Evolutionary conservation across 2,329 filamentous ascomycete species (phyloP).

Genomic region (Penicillium sclerotiorum): DNA sequence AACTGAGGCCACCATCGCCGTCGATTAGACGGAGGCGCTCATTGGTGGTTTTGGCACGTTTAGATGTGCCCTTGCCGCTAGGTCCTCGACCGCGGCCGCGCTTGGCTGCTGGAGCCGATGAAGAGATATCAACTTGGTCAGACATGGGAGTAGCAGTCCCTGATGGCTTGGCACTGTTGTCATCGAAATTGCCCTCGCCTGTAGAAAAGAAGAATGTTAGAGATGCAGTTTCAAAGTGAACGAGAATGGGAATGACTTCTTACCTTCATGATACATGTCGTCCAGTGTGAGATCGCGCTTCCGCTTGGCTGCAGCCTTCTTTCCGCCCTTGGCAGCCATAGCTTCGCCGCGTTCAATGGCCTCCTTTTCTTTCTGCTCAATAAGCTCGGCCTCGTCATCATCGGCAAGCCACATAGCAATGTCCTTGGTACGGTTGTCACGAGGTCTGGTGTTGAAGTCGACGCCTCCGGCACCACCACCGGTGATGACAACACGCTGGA

Average conservation of each 20-base stretch:
- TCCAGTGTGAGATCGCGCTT: constrained; percentile 70
- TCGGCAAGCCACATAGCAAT: constrained; percentile 99
- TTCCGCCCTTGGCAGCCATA: constrained; percentile 62
- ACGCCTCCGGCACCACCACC: constrained; percentile 81
- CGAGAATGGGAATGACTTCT: constrained; percentile 41
- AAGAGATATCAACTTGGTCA: constrained; percentile 48
- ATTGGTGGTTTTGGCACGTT: constrained; percentile 64
- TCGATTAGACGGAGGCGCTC: constrained; percentile 50
- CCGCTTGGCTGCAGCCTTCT: constrained; percentile 63
- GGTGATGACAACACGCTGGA: constrained; percentile 94
- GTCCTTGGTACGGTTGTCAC: constrained; percentile 93
- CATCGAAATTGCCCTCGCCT: constrained; percentile 98
- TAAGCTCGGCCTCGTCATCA: constrained; percentile 91
- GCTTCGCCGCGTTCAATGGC: constrained; percentile 70
- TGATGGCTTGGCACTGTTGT: constrained; percentile 76
- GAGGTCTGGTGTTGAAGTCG: constrained; percentile 91
- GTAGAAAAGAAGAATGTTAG: constrained; percentile 16
- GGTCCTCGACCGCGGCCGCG: constrained; percentile 59
- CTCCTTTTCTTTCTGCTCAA: constrained; percentile 90
- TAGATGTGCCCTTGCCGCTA: constrained; percentile 58
- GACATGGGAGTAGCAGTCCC: constrained; percentile 82
- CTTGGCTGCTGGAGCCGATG: constrained; percentile 50
- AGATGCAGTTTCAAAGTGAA: background rate
- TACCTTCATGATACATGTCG: constrained; percentile 99
- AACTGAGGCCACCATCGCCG: constrained; percentile 44